Base-by-base conservation (phyloP, 2,329 filamentous ascomycete species). In the Boeremia lycopersici region DNA sequence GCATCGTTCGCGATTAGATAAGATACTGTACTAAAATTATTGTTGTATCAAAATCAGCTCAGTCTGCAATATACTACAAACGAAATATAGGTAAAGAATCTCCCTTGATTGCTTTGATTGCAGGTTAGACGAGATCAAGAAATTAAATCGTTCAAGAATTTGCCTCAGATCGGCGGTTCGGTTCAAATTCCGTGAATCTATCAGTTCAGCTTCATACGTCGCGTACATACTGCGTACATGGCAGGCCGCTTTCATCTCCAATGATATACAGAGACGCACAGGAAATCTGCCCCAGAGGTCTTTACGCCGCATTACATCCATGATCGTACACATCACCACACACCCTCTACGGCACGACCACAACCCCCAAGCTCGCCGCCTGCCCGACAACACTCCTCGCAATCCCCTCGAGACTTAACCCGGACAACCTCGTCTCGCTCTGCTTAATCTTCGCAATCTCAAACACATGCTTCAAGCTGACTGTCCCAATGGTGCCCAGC, bases 371-470 rank as follows among this genome's bases (percentile, higher is more conserved):
- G 64, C 79, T 81, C 48, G 73, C 79, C 48, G 79, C 79, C 73
- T 82, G 79, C 52, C 77, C 84, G 39, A 79, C 67, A 26, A 93
- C 90, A 19, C 92, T 93, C 61, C 90, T 84, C 25, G 86, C 81
- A 69, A 98, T 74, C 0, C 90, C 92, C 77, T 97, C 91, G 30
- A 96, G 84, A 61, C 88, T 92, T 88, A 93, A 90, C 0, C 89
- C 88, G 72, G 66, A 72, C 61, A 82, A 61, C 52, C 79, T 68
- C 35, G 66, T 70, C 76, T 82, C 79, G 2, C 64, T 62, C 49
- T 77, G 89, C 84, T 99, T 99, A 71, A 99, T 96, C 82, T 91
- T 93, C 62, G 95, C 95, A 76, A 99, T 98, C 79, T 98, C 93
- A 78, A 92, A 98, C 19, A 99, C 81, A 78, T 99, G 95, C 82